These are phyloP conservation scores for Oemleria cerasiformis DNA, from an alignment of 306 rosid species.

Conservation along the genomic window DNA sequence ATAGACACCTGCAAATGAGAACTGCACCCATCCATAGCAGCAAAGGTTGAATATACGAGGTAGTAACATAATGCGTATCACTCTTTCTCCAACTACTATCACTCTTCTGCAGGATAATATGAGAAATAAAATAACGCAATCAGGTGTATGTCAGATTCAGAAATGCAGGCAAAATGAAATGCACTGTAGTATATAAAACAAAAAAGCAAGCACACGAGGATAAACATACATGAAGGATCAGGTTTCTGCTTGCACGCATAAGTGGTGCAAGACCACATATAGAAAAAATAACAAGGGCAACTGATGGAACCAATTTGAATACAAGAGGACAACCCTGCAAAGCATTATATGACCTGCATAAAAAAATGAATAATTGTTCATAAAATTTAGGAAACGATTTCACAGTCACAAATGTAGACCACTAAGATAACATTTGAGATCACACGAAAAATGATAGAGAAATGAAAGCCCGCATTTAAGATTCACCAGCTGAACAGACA, in stretches of 20 bases:
- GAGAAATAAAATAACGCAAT: slow-evolving; percentile 6
- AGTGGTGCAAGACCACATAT: slow-evolving; percentile 84
- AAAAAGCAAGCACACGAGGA: slow-evolving; percentile 14
- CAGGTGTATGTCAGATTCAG: not conserved
- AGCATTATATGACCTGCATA: slow-evolving; percentile 58
- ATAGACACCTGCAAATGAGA: slow-evolving; percentile 82
- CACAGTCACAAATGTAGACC: not conserved
- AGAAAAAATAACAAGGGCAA: slow-evolving; percentile 62
- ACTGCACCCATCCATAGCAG: slow-evolving; percentile 80
- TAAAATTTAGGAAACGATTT: slow-evolving; percentile 10
- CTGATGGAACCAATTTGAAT: slow-evolving; percentile 63
- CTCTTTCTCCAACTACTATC: slow-evolving; percentile 91
- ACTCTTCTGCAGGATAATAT: slow-evolving; percentile 52
- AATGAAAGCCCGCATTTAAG: slow-evolving; percentile 2
- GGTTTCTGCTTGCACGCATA: slow-evolving; percentile 53
- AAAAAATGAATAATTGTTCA: slow-evolving; percentile 6
- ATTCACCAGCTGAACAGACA: not conserved
- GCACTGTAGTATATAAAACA: slow-evolving; percentile 17
- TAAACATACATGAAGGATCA: slow-evolving; percentile 50
- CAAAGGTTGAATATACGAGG: slow-evolving; percentile 75
- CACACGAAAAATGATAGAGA: slow-evolving; percentile 8
- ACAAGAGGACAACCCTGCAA: slow-evolving; percentile 62
- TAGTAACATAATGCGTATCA: slow-evolving; percentile 49
- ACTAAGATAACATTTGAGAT: slow-evolving; percentile 8
- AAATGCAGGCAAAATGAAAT: slow-evolving; percentile 6